phyloP scores from a whole-genome alignment of 805 yeast species.

The Candida michaelii region DNA sequence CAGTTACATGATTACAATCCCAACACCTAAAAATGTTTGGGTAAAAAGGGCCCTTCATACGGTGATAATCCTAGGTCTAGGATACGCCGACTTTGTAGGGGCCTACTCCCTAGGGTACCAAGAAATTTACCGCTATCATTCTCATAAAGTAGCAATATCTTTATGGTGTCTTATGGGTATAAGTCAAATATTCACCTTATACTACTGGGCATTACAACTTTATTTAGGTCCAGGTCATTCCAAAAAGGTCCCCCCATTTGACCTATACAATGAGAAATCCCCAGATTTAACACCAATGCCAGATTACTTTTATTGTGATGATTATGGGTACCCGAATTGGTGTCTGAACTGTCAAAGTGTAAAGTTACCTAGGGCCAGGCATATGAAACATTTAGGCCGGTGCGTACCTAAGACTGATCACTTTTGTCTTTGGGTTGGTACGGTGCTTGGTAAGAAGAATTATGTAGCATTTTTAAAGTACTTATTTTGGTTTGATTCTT shows the following conservation, averaged over 20 bases:
- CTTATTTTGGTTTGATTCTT: constrained; percentile 33
- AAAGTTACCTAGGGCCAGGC: constrained; percentile 70
- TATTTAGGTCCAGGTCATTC: constrained; percentile 59
- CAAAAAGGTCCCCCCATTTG: constrained; percentile 36
- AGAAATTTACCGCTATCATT: constrained; percentile 29
- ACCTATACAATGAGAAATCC: constrained; percentile 22
- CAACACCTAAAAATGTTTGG: constrained; percentile 3
- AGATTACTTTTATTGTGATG: constrained; percentile 62
- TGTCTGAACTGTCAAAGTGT: constrained; percentile 66
- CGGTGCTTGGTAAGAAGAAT: constrained; percentile 68
- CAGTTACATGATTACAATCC: neutral
- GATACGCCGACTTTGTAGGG: constrained; percentile 45
- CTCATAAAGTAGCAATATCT: constrained; percentile 33
- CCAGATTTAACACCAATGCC: constrained; percentile 46
- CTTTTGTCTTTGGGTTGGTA: constrained; percentile 76
- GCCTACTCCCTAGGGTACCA: constrained; percentile 47
- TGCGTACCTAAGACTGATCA: constrained; percentile 84
- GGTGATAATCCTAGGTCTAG: constrained; percentile 26
- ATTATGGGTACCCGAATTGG: constrained; percentile 73
- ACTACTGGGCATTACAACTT: constrained; percentile 47
- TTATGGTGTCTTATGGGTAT: constrained; percentile 33
- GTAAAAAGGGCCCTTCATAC: constrained; percentile 24
- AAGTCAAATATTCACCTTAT: constrained; percentile 19
- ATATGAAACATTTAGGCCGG: constrained; percentile 51
- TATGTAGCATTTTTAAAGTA: constrained; percentile 59